Conservation (phyloP, 352 stramenopile genomes). For the Peronospora farinosa region DNA sequence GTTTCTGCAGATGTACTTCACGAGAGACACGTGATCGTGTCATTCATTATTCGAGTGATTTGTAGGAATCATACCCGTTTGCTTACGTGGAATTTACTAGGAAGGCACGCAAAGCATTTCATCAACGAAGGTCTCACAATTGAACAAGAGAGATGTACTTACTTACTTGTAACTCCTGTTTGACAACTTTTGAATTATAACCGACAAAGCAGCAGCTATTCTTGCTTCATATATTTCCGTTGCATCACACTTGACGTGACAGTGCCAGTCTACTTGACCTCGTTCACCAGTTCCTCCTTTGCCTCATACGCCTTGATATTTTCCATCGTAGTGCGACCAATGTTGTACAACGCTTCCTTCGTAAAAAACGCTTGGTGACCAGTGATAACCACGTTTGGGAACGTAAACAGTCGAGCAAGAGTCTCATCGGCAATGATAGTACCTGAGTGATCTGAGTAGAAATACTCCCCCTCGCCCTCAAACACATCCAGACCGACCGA, state of each 20-base stretch:
- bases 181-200: too few relatives aligned
- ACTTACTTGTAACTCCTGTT: too few relatives aligned
- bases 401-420: constrained; percentile 72
- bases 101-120: too few relatives aligned
- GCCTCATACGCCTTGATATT: constrained; percentile 60
- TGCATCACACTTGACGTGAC: background rate
- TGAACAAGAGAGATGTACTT: too few relatives aligned
- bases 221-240: background rate
- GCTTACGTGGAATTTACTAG: too few relatives aligned
- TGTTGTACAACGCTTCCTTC: constrained; percentile 66
- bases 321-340: constrained; percentile 61
- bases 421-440: constrained; percentile 60
- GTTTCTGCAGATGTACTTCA: constrained; percentile 48
- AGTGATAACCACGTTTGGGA: constrained; percentile 78
- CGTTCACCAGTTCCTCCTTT: constrained; percentile 43
- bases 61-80: too few relatives aligned
- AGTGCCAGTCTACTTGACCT: constrained; percentile 34
- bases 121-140: too few relatives aligned
- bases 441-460: constrained; percentile 70
- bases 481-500: constrained; percentile 87
- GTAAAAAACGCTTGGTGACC: constrained; percentile 80
- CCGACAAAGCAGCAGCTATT: too few relatives aligned
- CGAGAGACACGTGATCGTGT: too few relatives aligned
- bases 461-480: constrained; percentile 68
- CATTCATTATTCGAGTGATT: too few relatives aligned